Evolutionary conservation across 2,329 filamentous ascomycete genomes (phyloP).

Genomic region (Magnaporthales sp.): DNA sequence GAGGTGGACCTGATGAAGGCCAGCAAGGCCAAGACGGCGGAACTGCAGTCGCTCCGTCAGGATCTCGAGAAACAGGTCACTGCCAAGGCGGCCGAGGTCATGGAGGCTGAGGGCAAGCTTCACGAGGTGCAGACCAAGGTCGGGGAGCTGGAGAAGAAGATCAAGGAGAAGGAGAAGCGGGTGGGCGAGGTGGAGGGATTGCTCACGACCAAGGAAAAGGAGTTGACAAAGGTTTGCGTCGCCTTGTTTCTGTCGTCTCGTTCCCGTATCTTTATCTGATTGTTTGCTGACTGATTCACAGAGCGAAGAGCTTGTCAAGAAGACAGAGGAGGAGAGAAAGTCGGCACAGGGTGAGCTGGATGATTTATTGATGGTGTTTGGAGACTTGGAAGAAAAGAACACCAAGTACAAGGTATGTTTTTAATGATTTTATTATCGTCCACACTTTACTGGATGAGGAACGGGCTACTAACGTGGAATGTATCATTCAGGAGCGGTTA

Average conservation of each 20-base stretch:
- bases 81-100: slow-evolving; percentile 11
- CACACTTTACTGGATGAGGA: background rate
- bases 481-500: slow-evolving; percentile 41
- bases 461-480: slow-evolving; percentile 7
- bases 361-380: slow-evolving; percentile 73
- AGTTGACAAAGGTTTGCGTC: slow-evolving; percentile 4
- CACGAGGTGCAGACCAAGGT: slow-evolving; percentile 22
- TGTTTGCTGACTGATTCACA: slow-evolving; percentile 10
- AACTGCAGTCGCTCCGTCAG: slow-evolving; percentile 47
- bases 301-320: slow-evolving; percentile 23
- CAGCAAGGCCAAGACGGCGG: slow-evolving; percentile 50
- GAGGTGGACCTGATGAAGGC: slow-evolving; percentile 55
- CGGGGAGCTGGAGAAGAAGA: slow-evolving; percentile 14
- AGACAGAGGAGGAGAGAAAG: slow-evolving; percentile 54
- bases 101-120: slow-evolving; percentile 12
- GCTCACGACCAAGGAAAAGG: slow-evolving; percentile 24
- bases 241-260: background rate
- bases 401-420: slow-evolving; percentile 61
- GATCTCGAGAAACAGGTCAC: slow-evolving; percentile 34
- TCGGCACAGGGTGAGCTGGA: slow-evolving; percentile 66
- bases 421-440: background rate
- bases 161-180: slow-evolving; percentile 14
- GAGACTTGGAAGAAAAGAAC: slow-evolving; percentile 70
- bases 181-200: slow-evolving; percentile 11
- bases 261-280: background rate